Evolutionary conservation across 495 filamentous ascomycete genomes (phyloP).

Genomic region (Tuber calosporum): DNA sequence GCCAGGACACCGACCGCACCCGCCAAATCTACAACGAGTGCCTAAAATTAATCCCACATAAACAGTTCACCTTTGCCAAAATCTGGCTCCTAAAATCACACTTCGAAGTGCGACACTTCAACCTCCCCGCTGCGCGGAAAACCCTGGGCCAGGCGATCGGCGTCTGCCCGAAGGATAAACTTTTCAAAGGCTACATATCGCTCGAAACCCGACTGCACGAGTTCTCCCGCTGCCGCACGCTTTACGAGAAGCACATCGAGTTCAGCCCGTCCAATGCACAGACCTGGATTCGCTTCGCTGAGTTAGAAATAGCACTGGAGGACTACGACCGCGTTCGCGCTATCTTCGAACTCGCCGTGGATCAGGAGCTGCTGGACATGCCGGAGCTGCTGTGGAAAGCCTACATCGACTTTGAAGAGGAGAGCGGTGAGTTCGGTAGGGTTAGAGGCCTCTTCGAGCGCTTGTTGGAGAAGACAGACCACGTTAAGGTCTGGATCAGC

Average conservation of each 20-base stretch:
- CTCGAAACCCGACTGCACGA: slow-evolving; percentile 88
- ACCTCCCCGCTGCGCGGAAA: slow-evolving; percentile 73
- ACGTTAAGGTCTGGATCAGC: slow-evolving; percentile 97
- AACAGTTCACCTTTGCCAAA: slow-evolving; percentile 96
- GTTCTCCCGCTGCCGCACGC: slow-evolving; percentile 77
- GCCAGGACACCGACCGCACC: slow-evolving; percentile 64
- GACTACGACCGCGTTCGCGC: slow-evolving; percentile 80
- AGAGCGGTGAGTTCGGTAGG: slow-evolving; percentile 77
- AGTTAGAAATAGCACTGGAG: slow-evolving; percentile 81
- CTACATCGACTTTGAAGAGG: slow-evolving; percentile 97
- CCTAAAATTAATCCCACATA: slow-evolving; percentile 81
- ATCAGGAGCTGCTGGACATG: slow-evolving; percentile 85
- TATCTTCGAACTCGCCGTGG: slow-evolving; percentile 85
- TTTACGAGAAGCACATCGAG: slow-evolving; percentile 88
- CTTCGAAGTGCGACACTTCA: slow-evolving; percentile 82
- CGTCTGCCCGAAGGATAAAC: slow-evolving; percentile 88
- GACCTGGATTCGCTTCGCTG: slow-evolving; percentile 92
- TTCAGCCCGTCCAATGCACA: slow-evolving; percentile 83
- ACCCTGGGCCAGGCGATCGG: slow-evolving; percentile 83
- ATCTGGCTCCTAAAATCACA: slow-evolving; percentile 90
- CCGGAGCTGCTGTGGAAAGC: slow-evolving; percentile 94
- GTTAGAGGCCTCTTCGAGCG: slow-evolving; percentile 83
- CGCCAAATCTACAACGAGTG: slow-evolving; percentile 87
- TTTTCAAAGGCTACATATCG: slow-evolving; percentile 89
- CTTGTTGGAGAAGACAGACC: slow-evolving; percentile 82